Base-by-base conservation (phyloP, 306 rosid genomes). In the Pyrus bretschneideri region DNA sequence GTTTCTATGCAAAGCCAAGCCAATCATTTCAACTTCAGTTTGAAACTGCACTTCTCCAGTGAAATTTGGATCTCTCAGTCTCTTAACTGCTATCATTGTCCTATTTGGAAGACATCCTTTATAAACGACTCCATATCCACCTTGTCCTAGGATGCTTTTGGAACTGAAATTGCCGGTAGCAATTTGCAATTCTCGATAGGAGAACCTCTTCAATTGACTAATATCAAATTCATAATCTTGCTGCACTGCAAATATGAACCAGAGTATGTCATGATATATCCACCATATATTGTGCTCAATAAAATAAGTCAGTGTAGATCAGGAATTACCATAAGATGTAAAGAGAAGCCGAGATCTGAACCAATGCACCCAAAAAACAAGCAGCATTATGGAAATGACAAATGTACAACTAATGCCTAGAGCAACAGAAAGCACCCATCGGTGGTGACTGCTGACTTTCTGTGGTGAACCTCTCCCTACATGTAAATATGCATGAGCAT, bases 41-140 rank as follows among this genome's bases (percentile, higher is more conserved):
- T 95, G 99, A 84, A 95, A 95, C 88, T 92, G 99, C 78, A 95
- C 89, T 87, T 92, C 99, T 82, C 99, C 99, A 2, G 92, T 92
- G 86, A 79, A 95, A 79, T 91, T 92, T 69, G 97, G 97, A 88
- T 95, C 99, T 87, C 83, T 92, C 82, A 95, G 86, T 83, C 97
- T 89, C 93, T 95, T 92, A 19, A 95, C 99, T 21, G 99, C 99
- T 66, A 95, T 87, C 76, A 85, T 21, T 78, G 89, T 90, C 81
- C 87, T 87, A 81, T 91, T 95, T 76, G 98, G 79, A 87, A 95
- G 97, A 77, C 82, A 88, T 78, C 97, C 99, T 86, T 89, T 95
- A 84, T 89, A 95, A 57, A 95, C 97, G 38, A 95, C 91, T 61
- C 99, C 99, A 80, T 87, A 92, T 73, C 99, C 99, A 58, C 99